Evolutionary conservation across 2,329 filamentous ascomycete species (phyloP).

Genomic region (Aureobasidium vineae): DNA sequence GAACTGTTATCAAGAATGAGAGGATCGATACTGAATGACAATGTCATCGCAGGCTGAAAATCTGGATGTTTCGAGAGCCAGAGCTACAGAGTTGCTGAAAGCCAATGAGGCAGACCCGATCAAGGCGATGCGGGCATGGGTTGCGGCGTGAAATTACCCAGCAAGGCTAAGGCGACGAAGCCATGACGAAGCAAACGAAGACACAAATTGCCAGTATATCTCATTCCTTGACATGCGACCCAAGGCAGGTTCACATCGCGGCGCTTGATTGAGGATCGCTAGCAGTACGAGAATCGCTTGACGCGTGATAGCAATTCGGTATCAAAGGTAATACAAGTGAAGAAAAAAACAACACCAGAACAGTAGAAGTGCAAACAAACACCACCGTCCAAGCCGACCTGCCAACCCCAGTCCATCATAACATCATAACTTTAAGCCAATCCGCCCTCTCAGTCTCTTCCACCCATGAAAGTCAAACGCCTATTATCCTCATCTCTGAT

Average conservation of each 20-base stretch:
- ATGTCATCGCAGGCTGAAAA: conserved; percentile 59
- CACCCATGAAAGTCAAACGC: conserved; percentile 35
- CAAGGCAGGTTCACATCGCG: too few species aligned
- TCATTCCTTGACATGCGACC: neutral
- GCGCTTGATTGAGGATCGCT: neutral
- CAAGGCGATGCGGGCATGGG: conserved; percentile 64
- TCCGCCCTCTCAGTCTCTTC: conserved; percentile 25
- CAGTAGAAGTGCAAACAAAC: neutral
- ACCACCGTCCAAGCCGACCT: neutral
- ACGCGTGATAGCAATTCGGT: neutral
- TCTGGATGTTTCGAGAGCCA: conserved; percentile 67
- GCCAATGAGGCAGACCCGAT: conserved; percentile 67
- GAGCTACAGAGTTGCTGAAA: conserved; percentile 72
- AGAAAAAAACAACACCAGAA: neutral
- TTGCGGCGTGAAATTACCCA: conserved; percentile 35
- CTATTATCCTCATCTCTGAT: conserved; percentile 33
- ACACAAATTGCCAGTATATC: neutral
- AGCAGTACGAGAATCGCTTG: neutral
- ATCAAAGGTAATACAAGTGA: neutral
- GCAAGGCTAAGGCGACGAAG: too few species aligned
- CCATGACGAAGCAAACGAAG: neutral
- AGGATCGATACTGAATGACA: conserved; percentile 17
- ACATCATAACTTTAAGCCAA: neutral
- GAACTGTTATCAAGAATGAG: too few species aligned
- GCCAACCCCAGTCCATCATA: neutral